Conservation (phyloP, 2,329 filamentous ascomycete genomes). For the Alternaria triticimaculans region DNA sequence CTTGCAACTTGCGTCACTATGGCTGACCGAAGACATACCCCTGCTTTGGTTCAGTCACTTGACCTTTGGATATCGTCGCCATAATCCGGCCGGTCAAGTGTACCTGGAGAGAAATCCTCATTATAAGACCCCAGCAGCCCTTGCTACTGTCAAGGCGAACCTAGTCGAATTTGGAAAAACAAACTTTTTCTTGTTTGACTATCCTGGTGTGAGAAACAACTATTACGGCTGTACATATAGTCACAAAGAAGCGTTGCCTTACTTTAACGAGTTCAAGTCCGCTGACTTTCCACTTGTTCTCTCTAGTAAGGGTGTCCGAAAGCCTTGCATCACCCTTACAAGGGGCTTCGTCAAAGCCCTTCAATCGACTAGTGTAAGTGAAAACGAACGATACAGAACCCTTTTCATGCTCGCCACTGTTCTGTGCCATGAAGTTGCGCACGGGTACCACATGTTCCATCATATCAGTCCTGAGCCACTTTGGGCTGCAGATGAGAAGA, state of each 20-base stretch:
- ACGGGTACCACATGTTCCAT: conserved; percentile 22
- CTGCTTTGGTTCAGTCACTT: conserved; percentile 28
- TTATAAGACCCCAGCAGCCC: neutral
- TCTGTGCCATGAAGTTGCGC: conserved; percentile 27
- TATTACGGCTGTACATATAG: neutral
- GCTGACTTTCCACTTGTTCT: neutral
- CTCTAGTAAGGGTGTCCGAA: neutral
- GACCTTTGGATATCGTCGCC: conserved; percentile 15
- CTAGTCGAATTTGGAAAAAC: conserved; percentile 14
- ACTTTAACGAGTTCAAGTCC: neutral
- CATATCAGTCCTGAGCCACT: conserved; percentile 15
- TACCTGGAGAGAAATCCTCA: conserved; percentile 13
- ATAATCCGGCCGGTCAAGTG: neutral
- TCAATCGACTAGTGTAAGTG: neutral
- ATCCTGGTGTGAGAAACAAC: no score
- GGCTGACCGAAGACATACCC: conserved; percentile 20
- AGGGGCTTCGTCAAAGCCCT: neutral
- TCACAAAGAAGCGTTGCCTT: neutral
- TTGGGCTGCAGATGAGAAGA: conserved; percentile 13
- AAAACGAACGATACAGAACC: conserved; percentile 7
- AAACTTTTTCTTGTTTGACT: neutral
- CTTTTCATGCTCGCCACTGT: conserved; percentile 19
- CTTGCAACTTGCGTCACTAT: conserved; percentile 21
- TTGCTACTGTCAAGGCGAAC: conserved; percentile 11
- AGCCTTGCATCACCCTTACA: neutral